phyloP scores from a whole-genome alignment of 129 eudicot species.

The Tagetes erecta region DNA sequence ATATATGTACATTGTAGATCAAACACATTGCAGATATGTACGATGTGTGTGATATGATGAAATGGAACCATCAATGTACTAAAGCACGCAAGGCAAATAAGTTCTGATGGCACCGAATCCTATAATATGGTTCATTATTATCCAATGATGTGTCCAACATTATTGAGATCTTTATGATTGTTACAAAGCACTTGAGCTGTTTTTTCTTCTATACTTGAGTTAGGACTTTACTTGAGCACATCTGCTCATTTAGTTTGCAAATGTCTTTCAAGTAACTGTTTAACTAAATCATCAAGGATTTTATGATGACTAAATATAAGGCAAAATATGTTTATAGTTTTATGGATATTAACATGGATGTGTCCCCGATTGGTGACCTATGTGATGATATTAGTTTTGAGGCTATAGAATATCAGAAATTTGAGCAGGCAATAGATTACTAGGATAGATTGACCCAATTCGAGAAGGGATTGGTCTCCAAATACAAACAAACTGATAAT shows the following conservation, averaged over 20 bases:
- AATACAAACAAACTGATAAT: too few relatives aligned
- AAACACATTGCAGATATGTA: background rate
- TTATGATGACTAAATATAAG: constrained; percentile 8
- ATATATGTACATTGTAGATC: constrained; percentile 10
- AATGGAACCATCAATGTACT: constrained; percentile 1
- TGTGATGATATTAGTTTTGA: background rate
- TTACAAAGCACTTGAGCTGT: background rate
- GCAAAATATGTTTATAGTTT: background rate
- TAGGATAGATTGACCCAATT: too few relatives aligned
- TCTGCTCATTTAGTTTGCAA: background rate
- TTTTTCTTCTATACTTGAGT: constrained; percentile 6
- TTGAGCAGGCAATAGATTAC: too few relatives aligned
- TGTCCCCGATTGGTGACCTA: constrained; percentile 10
- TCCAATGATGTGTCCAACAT: background rate
- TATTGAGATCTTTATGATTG: constrained; percentile 2
- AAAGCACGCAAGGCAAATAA: constrained; percentile 1
- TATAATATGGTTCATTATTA: background rate
- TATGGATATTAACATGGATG: background rate
- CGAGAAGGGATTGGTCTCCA: too few relatives aligned
- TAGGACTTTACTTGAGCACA: background rate
- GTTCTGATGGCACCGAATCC: background rate
- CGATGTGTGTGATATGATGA: background rate
- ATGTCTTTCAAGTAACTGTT: background rate
- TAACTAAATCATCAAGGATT: background rate
- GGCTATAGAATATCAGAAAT: background rate